Percentiles rank a stretch among this genome's conserved stretches.
Conservation (phyloP, 345 rosid genomes). For the Salix purpurea region DNA sequence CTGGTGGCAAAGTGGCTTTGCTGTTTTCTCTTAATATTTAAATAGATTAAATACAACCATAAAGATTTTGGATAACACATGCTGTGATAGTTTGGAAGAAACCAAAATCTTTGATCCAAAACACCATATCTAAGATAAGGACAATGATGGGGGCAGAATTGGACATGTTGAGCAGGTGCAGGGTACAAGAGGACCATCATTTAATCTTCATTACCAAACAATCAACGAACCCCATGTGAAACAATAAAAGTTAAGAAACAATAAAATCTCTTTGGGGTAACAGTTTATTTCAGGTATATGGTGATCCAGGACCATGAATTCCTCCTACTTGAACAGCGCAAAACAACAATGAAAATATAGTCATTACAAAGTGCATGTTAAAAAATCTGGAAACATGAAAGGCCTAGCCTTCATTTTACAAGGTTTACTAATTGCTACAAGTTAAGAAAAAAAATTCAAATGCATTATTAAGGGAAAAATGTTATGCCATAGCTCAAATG, state of each 20-base stretch:
- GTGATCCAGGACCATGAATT: neutral
- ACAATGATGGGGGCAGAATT: neutral
- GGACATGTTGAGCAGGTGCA: neutral
- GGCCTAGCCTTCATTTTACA: neutral
- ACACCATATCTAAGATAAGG: neutral
- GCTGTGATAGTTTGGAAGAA: neutral
- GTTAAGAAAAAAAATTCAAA: neutral
- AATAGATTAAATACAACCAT: neutral
- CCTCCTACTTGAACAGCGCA: neutral
- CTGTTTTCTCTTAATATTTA: neutral
- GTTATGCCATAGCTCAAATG: neutral
- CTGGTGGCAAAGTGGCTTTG: neutral
- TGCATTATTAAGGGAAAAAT: neutral
- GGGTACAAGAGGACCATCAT: neutral
- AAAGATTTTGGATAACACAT: neutral
- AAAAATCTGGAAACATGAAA: neutral
- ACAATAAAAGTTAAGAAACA: too few species aligned
- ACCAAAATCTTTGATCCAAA: neutral
- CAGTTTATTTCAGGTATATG: neutral
- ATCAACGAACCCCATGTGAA: neutral
- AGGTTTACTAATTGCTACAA: neutral
- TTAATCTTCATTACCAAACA: neutral
- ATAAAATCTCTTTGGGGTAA: neutral
- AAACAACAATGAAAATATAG: neutral
- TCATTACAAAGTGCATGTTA: neutral